These are phyloP conservation scores for Sphaerulina musiva DNA, from an alignment of 2,329 filamentous ascomycete genomes.

Conservation along the genomic window DNA sequence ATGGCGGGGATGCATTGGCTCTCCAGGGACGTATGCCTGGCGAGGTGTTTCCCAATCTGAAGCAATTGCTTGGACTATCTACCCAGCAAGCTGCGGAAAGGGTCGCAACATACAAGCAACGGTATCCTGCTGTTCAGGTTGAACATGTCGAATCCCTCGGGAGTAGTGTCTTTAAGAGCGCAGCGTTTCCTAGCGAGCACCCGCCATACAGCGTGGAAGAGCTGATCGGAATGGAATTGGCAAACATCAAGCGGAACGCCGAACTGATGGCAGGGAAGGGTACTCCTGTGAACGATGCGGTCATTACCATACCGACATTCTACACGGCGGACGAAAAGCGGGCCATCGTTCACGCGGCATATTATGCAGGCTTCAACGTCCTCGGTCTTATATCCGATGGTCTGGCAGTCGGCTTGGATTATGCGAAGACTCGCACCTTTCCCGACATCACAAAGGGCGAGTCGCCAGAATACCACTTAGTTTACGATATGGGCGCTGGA, in stretches of 20 bases:
- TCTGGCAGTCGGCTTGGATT: slow-evolving; percentile 87
- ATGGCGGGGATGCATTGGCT: slow-evolving; percentile 85
- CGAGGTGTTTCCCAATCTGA: slow-evolving; percentile 92
- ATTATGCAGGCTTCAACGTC: slow-evolving; percentile 80
- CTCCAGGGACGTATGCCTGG: slow-evolving; percentile 80
- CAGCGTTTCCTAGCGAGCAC: slow-evolving; percentile 61
- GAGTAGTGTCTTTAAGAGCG: slow-evolving; percentile 77
- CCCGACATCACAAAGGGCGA: slow-evolving; percentile 73
- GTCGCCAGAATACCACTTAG: slow-evolving; percentile 83
- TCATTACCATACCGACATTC: slow-evolving; percentile 84
- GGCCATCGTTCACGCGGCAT: slow-evolving; percentile 74
- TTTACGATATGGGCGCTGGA: slow-evolving; percentile 97
- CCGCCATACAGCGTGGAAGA: slow-evolving; percentile 73
- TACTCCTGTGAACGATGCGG: slow-evolving; percentile 66
- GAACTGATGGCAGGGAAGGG: slow-evolving; percentile 73
- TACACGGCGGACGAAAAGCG: slow-evolving; percentile 87
- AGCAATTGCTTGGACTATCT: slow-evolving; percentile 73
- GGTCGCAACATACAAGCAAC: slow-evolving; percentile 62
- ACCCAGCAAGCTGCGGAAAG: slow-evolving; percentile 45
- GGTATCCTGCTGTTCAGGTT: slow-evolving; percentile 73
- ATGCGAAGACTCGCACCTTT: slow-evolving; percentile 85
- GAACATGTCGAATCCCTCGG: slow-evolving; percentile 53
- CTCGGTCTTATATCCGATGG: slow-evolving; percentile 82
- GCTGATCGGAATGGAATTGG: slow-evolving; percentile 89
- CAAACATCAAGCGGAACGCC: slow-evolving; percentile 84